Percentiles rank a stretch among this genome's conserved stretches.
phyloP scores from a whole-genome alignment of 176 grass and related monocot genomes.

The Canna indica region DNA sequence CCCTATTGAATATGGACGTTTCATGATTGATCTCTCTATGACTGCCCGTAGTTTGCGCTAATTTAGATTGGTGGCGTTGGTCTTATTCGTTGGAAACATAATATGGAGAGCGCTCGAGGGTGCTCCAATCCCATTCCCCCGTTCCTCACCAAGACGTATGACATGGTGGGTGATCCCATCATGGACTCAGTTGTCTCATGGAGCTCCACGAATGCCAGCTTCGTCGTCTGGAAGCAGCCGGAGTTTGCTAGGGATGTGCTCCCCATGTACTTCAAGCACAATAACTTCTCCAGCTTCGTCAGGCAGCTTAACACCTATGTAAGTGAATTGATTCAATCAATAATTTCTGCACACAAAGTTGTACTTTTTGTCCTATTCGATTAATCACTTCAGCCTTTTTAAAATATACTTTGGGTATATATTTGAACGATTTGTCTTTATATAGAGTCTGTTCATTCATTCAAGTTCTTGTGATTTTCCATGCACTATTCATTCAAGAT shows the following conservation, averaged over 20 bases:
- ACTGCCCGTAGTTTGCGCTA: background rate
- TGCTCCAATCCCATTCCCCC: conserved; percentile 53
- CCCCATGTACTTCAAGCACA: background rate
- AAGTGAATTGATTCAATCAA: conserved; percentile 14
- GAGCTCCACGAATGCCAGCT: no score
- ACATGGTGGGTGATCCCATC: conserved; percentile 83
- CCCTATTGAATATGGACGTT: no score
- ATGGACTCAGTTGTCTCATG: conserved; percentile 53
- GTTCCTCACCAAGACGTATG: conserved; percentile 92
- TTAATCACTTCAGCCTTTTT: background rate
- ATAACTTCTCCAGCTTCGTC: conserved; percentile 5
- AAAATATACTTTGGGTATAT: no score
- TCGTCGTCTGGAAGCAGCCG: no score
- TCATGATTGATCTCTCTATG: background rate
- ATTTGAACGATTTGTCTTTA: no score
- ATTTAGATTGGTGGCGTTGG: no score
- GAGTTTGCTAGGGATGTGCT: background rate
- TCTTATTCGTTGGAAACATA: background rate
- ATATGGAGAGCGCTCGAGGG: conserved; percentile 41
- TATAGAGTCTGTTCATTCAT: no score
- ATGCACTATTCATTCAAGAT: background rate
- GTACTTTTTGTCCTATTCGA: background rate
- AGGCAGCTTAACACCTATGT: background rate
- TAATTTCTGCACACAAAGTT: background rate
- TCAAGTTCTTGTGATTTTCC: no score